A percentile compares a stretch with the other conserved stretches of the same genome.
These are phyloP conservation scores for Fonsecaea erecta DNA, from an alignment of 2,329 filamentous ascomycete species.

Conservation along the genomic window DNA sequence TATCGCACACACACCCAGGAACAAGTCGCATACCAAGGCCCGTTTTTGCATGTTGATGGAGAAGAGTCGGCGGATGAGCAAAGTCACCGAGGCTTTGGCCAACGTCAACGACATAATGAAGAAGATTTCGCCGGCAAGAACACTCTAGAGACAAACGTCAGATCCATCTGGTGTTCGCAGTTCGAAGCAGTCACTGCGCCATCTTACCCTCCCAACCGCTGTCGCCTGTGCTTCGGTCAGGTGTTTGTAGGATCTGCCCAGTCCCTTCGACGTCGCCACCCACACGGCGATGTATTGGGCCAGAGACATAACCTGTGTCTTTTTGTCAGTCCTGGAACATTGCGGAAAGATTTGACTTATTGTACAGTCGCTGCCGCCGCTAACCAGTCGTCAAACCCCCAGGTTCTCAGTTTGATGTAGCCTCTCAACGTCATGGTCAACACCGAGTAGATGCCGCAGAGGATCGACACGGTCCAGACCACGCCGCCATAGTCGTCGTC, in stretches of 20 bases:
- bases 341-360: neutral
- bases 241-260: neutral
- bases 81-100: neutral
- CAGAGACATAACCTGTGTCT: neutral
- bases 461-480: neutral
- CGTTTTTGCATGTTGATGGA: neutral
- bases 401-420: neutral
- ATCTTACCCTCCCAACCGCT: neutral
- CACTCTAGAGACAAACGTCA: neutral
- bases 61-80: neutral
- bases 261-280: neutral
- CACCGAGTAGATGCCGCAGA: neutral
- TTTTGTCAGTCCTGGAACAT: neutral
- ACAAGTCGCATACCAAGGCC: neutral
- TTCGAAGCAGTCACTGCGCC: neutral
- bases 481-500: neutral
- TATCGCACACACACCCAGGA: neutral
- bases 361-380: neutral
- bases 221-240: neutral
- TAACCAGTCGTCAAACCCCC: neutral
- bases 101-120: constrained; percentile 2
- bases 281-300: neutral
- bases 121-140: neutral
- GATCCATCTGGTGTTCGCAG: neutral
- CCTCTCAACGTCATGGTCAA: neutral